Evolutionary conservation across 164 flowering plant species (phyloP).

Genomic region (Vitis riparia): DNA sequence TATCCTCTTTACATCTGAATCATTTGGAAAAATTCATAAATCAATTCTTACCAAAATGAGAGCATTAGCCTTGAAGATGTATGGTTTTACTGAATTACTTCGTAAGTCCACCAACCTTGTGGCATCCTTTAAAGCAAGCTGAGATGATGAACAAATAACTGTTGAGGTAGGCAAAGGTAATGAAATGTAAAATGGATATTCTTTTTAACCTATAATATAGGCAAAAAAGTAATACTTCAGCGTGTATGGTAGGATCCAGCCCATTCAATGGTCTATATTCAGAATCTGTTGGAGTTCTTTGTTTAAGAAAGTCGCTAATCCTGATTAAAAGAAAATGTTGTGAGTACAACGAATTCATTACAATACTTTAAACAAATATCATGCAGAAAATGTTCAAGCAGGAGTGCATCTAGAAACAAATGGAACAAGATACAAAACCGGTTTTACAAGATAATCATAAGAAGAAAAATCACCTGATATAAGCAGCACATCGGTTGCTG

Average conservation of each 20-base stretch:
- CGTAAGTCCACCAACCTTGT: slow-evolving; percentile 62
- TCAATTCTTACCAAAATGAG: slow-evolving; percentile 67
- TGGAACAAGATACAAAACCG: background rate
- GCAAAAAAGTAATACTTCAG: slow-evolving; percentile 58
- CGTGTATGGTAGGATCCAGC: slow-evolving; percentile 87
- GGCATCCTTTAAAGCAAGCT: slow-evolving; percentile 97
- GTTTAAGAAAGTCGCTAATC: slow-evolving; percentile 62
- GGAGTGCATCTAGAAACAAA: background rate
- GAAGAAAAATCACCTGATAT: slow-evolving; percentile 55
- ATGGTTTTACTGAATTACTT: slow-evolving; percentile 55
- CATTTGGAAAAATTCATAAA: no score
- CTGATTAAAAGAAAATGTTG: slow-evolving; percentile 34
- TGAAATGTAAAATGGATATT: background rate
- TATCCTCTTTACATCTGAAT: no score
- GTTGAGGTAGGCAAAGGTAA: background rate
- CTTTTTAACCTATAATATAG: slow-evolving; percentile 2
- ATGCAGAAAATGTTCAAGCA: background rate
- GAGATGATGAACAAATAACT: slow-evolving; percentile 15
- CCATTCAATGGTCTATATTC: slow-evolving; percentile 79
- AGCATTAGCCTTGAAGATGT: slow-evolving; percentile 73
- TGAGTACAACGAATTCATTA: slow-evolving; percentile 6
- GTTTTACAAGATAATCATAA: background rate
- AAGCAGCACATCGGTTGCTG: slow-evolving; percentile 74
- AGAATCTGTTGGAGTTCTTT: slow-evolving; percentile 71
- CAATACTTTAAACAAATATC: background rate